These are phyloP conservation scores for Candida andamanensis DNA, from an alignment of 805 yeast species.

Conservation along the genomic window DNA sequence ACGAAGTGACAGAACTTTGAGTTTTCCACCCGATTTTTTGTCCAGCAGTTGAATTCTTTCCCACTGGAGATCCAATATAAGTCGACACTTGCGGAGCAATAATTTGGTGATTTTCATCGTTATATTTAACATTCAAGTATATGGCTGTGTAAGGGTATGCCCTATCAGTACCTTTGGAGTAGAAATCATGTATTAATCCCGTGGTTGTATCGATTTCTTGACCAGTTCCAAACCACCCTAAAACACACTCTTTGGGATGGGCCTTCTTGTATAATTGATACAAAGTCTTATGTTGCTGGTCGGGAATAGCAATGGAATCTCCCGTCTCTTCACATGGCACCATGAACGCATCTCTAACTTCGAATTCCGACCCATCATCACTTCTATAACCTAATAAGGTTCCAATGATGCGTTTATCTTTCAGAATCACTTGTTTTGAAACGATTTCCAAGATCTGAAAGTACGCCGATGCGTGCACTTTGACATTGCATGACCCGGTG, in stretches of 20 bases:
- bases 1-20: conserved; percentile 29
- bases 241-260: conserved; percentile 69
- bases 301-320: conserved; percentile 73
- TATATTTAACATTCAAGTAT: conserved; percentile 66
- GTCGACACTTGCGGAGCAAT: conserved; percentile 55
- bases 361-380: conserved; percentile 75
- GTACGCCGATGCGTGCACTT: conserved; percentile 64
- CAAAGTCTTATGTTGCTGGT: conserved; percentile 66
- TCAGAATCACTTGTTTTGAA: conserved; percentile 41
- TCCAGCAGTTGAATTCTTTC: conserved; percentile 25
- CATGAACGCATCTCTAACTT: conserved; percentile 68
- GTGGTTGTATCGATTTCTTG: conserved; percentile 62
- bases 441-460: conserved; percentile 73
- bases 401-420: conserved; percentile 63
- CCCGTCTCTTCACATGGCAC: conserved; percentile 75
- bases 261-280: conserved; percentile 70
- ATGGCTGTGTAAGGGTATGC: conserved; percentile 74
- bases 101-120: conserved; percentile 41
- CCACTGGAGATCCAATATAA: conserved; percentile 75
- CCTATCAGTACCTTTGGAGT: conserved; percentile 62
- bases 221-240: conserved; percentile 80
- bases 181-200: conserved; percentile 76
- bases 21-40: conserved; percentile 37
- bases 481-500: conserved; percentile 48
- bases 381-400: conserved; percentile 77